Conservation (phyloP, 148 eudicot species). For the Vaccinium corymbosum region DNA sequence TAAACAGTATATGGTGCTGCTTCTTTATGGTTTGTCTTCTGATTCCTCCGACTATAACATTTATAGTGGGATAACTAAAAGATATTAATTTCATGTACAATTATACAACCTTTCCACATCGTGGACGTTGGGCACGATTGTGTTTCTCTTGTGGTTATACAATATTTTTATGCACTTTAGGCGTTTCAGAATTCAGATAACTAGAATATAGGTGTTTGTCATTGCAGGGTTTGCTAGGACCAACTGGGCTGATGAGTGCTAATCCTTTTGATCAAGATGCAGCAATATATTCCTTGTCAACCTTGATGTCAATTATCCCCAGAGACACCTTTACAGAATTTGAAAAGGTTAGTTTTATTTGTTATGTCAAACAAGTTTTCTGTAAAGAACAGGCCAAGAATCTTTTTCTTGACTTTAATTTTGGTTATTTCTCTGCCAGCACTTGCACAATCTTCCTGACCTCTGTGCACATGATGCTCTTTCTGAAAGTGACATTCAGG, state of each 20-base stretch:
- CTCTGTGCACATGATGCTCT: conserved; percentile 65
- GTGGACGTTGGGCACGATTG: neutral
- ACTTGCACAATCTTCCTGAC: conserved; percentile 59
- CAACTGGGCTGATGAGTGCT: conserved; percentile 65
- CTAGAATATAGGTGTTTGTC: conserved; percentile 5
- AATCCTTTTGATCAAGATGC: conserved; percentile 70
- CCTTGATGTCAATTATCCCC: conserved; percentile 82
- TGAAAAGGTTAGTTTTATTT: conserved; percentile 54
- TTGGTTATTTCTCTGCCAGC: conserved; percentile 44
- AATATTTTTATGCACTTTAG: neutral
- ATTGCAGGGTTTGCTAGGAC: conserved; percentile 70
- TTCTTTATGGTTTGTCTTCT: neutral
- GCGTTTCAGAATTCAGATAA: neutral
- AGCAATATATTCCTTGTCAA: conserved; percentile 67
- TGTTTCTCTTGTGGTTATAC: neutral
- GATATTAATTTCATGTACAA: neutral
- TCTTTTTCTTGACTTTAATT: conserved; percentile 1
- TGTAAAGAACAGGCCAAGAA: neutral
- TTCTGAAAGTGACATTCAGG: conserved; percentile 79
- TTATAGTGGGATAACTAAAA: too few relatives aligned
- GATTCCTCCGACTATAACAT: neutral
- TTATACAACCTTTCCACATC: neutral
- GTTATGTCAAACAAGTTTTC: neutral
- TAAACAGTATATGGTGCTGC: neutral
- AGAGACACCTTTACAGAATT: conserved; percentile 72